These are phyloP conservation scores for Annulohypoxylon bovei DNA, from an alignment of 495 filamentous ascomycete species.

Conservation along the genomic window DNA sequence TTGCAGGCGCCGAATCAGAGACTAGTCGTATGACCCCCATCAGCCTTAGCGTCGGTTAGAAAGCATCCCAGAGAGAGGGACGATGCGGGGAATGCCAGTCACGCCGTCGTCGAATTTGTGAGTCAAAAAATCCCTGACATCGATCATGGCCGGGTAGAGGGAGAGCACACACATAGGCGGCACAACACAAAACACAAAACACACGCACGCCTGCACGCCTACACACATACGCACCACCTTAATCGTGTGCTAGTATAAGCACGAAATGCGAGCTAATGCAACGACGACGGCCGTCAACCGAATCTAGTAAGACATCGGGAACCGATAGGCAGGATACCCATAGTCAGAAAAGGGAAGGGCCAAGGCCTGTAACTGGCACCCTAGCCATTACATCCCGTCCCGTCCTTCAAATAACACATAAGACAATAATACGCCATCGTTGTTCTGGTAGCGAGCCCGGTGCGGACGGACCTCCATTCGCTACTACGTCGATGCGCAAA, in stretches of 20 bases:
- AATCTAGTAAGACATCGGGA: slow-evolving; percentile 24
- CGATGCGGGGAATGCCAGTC: slow-evolving; percentile 20
- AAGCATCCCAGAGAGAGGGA: not conserved
- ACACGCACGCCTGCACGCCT: not conserved
- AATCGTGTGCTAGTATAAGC: slow-evolving; percentile 1
- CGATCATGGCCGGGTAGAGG: slow-evolving; percentile 10
- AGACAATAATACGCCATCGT: not conserved
- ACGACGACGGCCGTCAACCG: slow-evolving; percentile 20
- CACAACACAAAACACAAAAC: not conserved
- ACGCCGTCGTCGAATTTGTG: slow-evolving; percentile 15
- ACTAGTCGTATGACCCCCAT: slow-evolving; percentile 17
- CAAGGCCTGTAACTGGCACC: slow-evolving; percentile 23
- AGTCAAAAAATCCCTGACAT: slow-evolving; percentile 26
- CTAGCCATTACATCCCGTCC: slow-evolving; percentile 29
- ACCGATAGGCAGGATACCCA: slow-evolving; percentile 25
- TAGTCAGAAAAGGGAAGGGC: slow-evolving; percentile 20
- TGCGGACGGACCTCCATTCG: slow-evolving; percentile 31
- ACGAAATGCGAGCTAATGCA: slow-evolving; percentile 21
- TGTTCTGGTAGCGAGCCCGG: slow-evolving; percentile 29
- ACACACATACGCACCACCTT: slow-evolving; percentile 3
- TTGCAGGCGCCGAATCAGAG: slow-evolving; percentile 22
- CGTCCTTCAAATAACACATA: slow-evolving; percentile 20
- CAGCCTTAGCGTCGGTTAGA: slow-evolving; percentile 26
- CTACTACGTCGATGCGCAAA: slow-evolving; percentile 15
- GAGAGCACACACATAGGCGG: not conserved